Base-by-base conservation (phyloP, 192 early-diverging fungal genomes). In the Backusella circina region DNA sequence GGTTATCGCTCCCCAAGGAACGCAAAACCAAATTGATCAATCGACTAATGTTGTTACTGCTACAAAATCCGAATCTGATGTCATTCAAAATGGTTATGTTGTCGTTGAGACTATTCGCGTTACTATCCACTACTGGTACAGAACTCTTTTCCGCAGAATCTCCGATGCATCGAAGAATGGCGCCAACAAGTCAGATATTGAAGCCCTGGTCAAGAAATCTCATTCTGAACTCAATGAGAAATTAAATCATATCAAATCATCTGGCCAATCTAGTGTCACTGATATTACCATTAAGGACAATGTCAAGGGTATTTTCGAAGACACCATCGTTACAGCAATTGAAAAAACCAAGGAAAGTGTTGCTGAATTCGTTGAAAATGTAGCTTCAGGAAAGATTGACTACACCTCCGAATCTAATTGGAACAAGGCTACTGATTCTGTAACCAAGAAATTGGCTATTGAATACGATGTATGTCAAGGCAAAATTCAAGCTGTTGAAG, bases 101-200 rank as follows among this genome's bases (percentile, higher is more conserved):
- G 44, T 33, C 2, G 67, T 50, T 38, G 68, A 70, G 13, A 67
- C 44, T 23, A 23, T 76, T 39, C 69, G 70, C 35, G 47, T 61
- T 3, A 75, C 41, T 18, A 66, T 75, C 8, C 66, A 28, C 28
- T 51, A 69, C 26, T 75, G 74, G 74, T 28, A 69, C 28, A 57
- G 39, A 70, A 33, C 69, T 30, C 36, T 65, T 21, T 26, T 32
- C 18, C 30, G 26, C 4, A 21, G 31, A 30, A 38, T 68, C 5
- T 37, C 72, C 3, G 38, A 67, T 3, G 65, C 66, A 5, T 39
- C 39, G 2, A 66, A 72, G 21, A 21, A 61, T 4, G 72, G 67
- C 5, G 77, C 69, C 3, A 38, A 16, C 23, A 67, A 65, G 30
- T 66, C 73, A 7, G 28, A 32, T 15, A 47, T 73, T n/a, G 65